Evolutionary conservation across 2,329 filamentous ascomycete species (phyloP).

Genomic region (Diatrype stigma): DNA sequence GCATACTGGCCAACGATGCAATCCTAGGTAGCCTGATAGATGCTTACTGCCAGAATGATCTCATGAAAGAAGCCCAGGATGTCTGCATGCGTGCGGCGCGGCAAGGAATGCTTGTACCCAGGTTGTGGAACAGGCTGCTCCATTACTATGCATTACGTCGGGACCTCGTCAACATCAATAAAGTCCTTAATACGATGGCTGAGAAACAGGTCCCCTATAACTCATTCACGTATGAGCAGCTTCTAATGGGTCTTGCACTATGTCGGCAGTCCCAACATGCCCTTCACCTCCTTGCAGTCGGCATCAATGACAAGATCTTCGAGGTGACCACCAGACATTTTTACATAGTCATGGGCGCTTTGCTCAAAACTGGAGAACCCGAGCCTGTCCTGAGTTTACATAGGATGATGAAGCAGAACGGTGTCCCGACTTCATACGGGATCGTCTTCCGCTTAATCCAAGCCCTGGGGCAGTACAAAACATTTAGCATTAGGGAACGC

Average conservation of each 20-base stretch:
- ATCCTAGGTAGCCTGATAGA: conserved; percentile 65
- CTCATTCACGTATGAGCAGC: conserved; percentile 43
- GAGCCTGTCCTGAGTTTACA: conserved; percentile 38
- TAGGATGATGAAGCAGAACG: conserved; percentile 37
- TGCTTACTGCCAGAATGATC: conserved; percentile 59
- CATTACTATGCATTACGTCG: conserved; percentile 63
- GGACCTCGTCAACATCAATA: conserved; percentile 45
- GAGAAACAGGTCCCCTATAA: conserved; percentile 43
- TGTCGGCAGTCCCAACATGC: conserved; percentile 48
- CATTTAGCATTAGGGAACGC: conserved; percentile 20
- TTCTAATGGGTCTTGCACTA: conserved; percentile 45
- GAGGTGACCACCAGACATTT: conserved; percentile 46
- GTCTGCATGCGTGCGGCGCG: conserved; percentile 54
- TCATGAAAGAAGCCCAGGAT: conserved; percentile 50
- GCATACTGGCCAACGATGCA: conserved; percentile 46
- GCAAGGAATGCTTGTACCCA: conserved; percentile 48
- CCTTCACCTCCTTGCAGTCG: conserved; percentile 42
- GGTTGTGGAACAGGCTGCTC: conserved; percentile 77
- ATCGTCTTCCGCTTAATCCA: conserved; percentile 40
- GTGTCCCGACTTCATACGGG: conserved; percentile 39
- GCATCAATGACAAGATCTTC: conserved; percentile 41
- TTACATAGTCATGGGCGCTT: conserved; percentile 48
- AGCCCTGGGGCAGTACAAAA: conserved; percentile 33
- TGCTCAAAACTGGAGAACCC: conserved; percentile 42
- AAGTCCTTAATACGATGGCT: conserved; percentile 46